These are phyloP conservation scores for Potentilla sterilis DNA, from an alignment of 306 rosid species.

Conservation along the genomic window DNA sequence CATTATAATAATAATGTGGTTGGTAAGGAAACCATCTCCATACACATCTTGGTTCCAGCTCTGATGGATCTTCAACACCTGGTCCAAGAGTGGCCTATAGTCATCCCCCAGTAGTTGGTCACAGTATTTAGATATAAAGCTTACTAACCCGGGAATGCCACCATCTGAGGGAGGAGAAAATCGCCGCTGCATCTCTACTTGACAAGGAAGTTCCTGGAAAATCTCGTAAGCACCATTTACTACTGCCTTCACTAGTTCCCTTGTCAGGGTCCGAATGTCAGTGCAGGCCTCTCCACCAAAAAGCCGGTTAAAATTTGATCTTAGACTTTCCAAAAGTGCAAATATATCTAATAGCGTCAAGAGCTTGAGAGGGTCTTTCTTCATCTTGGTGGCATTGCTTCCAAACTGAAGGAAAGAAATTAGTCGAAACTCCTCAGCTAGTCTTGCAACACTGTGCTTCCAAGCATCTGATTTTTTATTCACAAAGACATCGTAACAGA, in stretches of 20 bases:
- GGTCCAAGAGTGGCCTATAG: constrained; percentile 55
- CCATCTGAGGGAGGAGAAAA: constrained; percentile 74
- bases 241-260: constrained; percentile 63
- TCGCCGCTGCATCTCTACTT: constrained; percentile 64
- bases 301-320: constrained; percentile 59
- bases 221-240: constrained; percentile 62
- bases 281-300: constrained; percentile 56
- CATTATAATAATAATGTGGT: constrained; percentile 44
- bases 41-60: constrained; percentile 58
- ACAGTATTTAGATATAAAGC: constrained; percentile 63
- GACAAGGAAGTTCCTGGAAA: constrained; percentile 77
- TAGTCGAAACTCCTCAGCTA: constrained; percentile 57
- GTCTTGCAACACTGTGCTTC: constrained; percentile 51
- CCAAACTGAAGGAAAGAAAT: constrained; percentile 68
- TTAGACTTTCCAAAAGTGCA: constrained; percentile 52
- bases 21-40: constrained; percentile 40
- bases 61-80: constrained; percentile 58
- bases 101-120: constrained; percentile 56
- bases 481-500: constrained; percentile 49
- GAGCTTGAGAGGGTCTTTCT: constrained; percentile 64
- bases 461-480: constrained; percentile 41
- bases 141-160: constrained; percentile 69
- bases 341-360: constrained; percentile 73
- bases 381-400: constrained; percentile 44
- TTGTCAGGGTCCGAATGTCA: constrained; percentile 54